phyloP scores from a whole-genome alignment of 1,284 basidiomycete species.

The Cutaneotrichosporon daszewskae region DNA sequence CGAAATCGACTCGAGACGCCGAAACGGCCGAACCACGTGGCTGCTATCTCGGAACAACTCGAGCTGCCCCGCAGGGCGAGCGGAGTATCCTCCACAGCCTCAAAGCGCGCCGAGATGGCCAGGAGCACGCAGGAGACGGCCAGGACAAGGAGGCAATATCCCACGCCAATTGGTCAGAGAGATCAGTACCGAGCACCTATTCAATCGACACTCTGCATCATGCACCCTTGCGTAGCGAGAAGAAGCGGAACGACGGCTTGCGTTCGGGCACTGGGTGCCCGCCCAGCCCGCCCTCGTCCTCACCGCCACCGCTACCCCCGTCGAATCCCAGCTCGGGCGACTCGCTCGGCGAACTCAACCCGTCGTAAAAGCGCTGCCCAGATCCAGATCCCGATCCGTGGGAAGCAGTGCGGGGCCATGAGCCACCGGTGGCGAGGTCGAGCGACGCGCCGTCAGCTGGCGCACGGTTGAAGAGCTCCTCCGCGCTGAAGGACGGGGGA shows the following conservation, averaged over 20 bases:
- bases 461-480: conserved; percentile 23
- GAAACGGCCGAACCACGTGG: too few relatives aligned
- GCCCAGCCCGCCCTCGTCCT: conserved; percentile 5
- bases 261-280: conserved; percentile 19
- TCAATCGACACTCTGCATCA: not conserved
- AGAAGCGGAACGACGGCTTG: conserved; percentile 39
- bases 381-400: not conserved
- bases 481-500: conserved; percentile 6
- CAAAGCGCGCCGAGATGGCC: too few relatives aligned
- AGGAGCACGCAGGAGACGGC: too few relatives aligned
- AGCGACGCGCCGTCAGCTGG: conserved; percentile 7
- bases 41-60: too few relatives aligned
- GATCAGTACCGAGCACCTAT: too few relatives aligned
- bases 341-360: not conserved
- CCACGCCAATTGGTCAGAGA: too few relatives aligned
- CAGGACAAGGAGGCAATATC: too few relatives aligned
- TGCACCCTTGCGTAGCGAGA: conserved; percentile 34
- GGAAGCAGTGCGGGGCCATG: not conserved
- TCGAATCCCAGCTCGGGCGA: not conserved
- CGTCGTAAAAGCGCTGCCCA: not conserved
- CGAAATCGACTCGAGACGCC: too few relatives aligned
- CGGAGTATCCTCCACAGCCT: too few relatives aligned
- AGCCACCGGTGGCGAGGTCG: not conserved
- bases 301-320: not conserved
- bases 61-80: too few relatives aligned